A percentile compares a stretch with the other conserved stretches of the same genome.
Evolutionary conservation across 495 filamentous ascomycete genomes (phyloP).

Genomic region (Penicillium silybi): DNA sequence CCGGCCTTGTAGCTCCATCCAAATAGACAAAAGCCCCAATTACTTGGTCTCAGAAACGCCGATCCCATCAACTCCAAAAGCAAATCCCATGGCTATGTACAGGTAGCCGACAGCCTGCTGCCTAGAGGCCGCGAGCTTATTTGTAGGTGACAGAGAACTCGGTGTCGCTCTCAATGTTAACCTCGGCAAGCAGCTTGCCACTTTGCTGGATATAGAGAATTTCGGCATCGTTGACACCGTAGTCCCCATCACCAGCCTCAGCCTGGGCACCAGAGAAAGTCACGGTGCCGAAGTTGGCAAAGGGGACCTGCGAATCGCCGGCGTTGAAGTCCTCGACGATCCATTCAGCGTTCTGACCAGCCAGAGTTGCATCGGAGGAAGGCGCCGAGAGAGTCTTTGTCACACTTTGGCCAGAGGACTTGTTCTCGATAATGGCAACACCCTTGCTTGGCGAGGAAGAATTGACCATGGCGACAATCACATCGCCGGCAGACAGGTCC

Average conservation of each 20-base stretch:
- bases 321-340: slow-evolving; percentile 61
- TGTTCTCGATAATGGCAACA: slow-evolving; percentile 54
- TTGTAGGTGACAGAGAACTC: slow-evolving; percentile 32
- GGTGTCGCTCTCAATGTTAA: slow-evolving; percentile 35
- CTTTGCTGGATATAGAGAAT: slow-evolving; percentile 53
- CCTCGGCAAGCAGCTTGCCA: slow-evolving; percentile 44
- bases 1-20: neutral
- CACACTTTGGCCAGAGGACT: slow-evolving; percentile 50
- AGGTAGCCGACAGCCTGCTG: neutral
- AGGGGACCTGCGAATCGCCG: slow-evolving; percentile 42
- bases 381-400: slow-evolving; percentile 46
- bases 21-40: neutral
- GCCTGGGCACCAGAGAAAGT: slow-evolving; percentile 46
- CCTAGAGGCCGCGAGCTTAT: neutral
- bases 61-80: neutral
- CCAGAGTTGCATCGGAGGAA: slow-evolving; percentile 30
- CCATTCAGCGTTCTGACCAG: slow-evolving; percentile 57
- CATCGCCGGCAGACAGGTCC: slow-evolving; percentile 50
- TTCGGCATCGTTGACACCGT: slow-evolving; percentile 38
- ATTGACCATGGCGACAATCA: slow-evolving; percentile 51
- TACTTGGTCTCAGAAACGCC: neutral
- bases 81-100: neutral
- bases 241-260: slow-evolving; percentile 23
- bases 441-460: slow-evolving; percentile 46
- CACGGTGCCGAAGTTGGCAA: slow-evolving; percentile 53